Conservation (phyloP, 2,329 filamentous ascomycete genomes). For the Ampelomyces quisqualis region DNA sequence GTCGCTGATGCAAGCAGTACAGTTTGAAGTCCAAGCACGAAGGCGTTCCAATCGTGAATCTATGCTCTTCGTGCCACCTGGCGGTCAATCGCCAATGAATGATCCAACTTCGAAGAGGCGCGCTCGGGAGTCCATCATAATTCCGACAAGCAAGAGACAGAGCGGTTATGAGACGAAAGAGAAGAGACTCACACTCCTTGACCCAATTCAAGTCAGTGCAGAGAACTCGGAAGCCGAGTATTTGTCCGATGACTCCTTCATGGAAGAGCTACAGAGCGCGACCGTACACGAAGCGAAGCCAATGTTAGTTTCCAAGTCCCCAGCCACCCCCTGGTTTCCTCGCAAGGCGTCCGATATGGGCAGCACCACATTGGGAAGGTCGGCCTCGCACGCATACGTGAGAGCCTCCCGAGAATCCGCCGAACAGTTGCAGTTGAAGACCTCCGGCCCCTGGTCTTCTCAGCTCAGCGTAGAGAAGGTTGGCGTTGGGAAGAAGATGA, state of each 20-base stretch:
- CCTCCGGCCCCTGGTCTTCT: conserved; percentile 37
- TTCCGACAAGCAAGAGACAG: conserved; percentile 23
- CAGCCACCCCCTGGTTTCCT: conserved; percentile 66
- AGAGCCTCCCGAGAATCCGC: conserved; percentile 27
- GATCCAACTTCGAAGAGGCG: conserved; percentile 21
- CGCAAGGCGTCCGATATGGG: conserved; percentile 31
- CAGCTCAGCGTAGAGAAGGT: conserved; percentile 29
- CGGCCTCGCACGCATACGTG: conserved; percentile 43
- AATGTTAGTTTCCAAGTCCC: conserved; percentile 72
- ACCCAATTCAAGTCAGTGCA: conserved; percentile 41
- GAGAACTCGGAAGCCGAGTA: conserved; percentile 51
- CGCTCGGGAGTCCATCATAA: conserved; percentile 34
- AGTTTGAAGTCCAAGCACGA: conserved; percentile 18
- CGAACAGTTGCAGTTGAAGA: conserved; percentile 30
- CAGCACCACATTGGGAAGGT: conserved; percentile 27
- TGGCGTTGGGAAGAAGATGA: conserved; percentile 67
- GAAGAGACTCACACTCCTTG: conserved; percentile 44
- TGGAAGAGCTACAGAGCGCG: conserved; percentile 82
- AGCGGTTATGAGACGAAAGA: conserved; percentile 38
- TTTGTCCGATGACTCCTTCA: conserved; percentile 74
- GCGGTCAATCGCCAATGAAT: conserved; percentile 14
- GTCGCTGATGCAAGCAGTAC: conserved; percentile 18
- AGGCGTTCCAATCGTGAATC: conserved; percentile 36
- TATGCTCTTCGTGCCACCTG: conserved; percentile 32
- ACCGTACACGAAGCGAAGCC: conserved; percentile 82